Evolutionary conservation across 2,329 filamentous ascomycete genomes (phyloP), one percentile per base, ranked within the genome.

Genomic region (Corynespora cassiicola): DNA sequence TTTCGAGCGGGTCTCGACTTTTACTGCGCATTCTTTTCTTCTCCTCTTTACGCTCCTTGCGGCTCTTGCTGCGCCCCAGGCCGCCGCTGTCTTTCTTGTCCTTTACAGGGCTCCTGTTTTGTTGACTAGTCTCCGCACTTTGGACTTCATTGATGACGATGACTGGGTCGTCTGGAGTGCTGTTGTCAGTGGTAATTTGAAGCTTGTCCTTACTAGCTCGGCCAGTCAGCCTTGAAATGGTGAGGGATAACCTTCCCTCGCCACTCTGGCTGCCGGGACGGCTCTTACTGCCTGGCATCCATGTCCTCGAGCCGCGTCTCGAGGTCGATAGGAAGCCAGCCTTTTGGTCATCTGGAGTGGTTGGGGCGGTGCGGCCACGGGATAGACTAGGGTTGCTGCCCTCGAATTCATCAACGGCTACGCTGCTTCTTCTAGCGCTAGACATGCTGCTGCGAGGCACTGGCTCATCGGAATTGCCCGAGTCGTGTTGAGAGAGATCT

Each of bases 271-370:
- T 75, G 6, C 55, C 66, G 2, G 74, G 70, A 6, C 73, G 63
- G 36, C 68, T 72, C 44, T 68, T 72, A 31, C 54, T 63, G 14
- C 60, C 65, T 8, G 48, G 43, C 24, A 64, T 50, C 55, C 54
- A 63, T 18, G 50, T 57, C 20, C 60, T 60, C 9, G 61, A 67
- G 17, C 58, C 51, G 11, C 63, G 64, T n/a, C 62, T 52, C 11
- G 63, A 66, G 7, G 55, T 44, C 20, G 60, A 62, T 14, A 67
- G 36, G 34, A 68, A 67, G 12, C 55, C 52, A 6, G 43, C 22
- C 32, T 60, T 63, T 6, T 67, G 61, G 20, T 76, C 74, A 16
- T 75, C 74, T 2, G 75, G 74, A 2, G 74, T 77, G 3, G 67
- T 54, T 1, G 73, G 66, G 20, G 54, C 56, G 3, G 64, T 65